Evolutionary conservation across 768 basidiomycete genomes (phyloP), one percentile per base, ranked within the genome.

Genomic region (Dacryopinax spathularia): DNA sequence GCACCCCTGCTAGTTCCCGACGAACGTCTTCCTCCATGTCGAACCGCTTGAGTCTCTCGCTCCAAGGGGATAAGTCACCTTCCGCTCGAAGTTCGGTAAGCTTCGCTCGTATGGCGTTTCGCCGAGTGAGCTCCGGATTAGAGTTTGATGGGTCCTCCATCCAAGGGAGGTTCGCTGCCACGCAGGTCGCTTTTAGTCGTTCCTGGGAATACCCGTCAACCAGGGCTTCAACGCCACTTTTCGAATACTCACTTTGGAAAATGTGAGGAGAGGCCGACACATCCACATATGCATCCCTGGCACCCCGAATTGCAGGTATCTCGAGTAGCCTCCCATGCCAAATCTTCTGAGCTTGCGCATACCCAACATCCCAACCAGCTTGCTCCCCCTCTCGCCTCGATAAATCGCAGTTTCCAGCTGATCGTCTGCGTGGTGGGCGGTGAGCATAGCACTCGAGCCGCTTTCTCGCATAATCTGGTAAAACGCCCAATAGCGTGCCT

Each of bases 341-440:
- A 84, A 89, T 44, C 88, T 78, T 12, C 90, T 80, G 56, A 78
- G 75, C 1, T 75, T 75, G 37, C 80, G 77, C 86, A 91, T 91
- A 2, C 86, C 89, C 12, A 80, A 80, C 0, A 84, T 80, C 0
- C 86, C 87, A 16, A 80, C 62, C 41, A 64, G n/a, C 22, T n/a
- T 86, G 70, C 60, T 64, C 20, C 60, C 64, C 6, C 13, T 29
- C 7, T 43, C 20, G 18, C 61, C 34, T 4, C 90, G 82, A 78
- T 90, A 83, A 61, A 92, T 73, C 33, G 83, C 79, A 0, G 90
- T 92, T 71, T 92, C 90, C 10, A 91, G 80, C 70, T 91, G 88
- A 70, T 92, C 90, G 69, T 92, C 88, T 2, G 80, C 80, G 69
- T 92, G 90, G 68, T 92, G 90, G 0, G 81, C 90, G 60, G 85